A percentile compares a stretch with the other conserved stretches of the same genome.
phyloP scores from a whole-genome alignment of 179 eudicot genomes.

The Beta corolliflora region DNA sequence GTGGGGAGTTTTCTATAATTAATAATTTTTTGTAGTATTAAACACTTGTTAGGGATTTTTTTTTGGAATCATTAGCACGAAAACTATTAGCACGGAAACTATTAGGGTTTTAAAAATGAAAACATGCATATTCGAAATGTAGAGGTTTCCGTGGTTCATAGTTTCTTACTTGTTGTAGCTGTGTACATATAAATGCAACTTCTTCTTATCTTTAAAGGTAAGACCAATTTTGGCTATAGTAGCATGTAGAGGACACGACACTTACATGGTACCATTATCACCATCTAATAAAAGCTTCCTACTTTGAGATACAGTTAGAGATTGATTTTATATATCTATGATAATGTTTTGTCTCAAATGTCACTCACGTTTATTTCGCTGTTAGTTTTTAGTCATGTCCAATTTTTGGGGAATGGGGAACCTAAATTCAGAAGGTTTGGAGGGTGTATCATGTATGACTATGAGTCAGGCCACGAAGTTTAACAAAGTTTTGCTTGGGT shows the following conservation, averaged over 20 bases:
- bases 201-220: background rate
- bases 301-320: background rate
- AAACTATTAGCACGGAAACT: too few species aligned
- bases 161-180: background rate
- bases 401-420: background rate
- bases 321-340: too few species aligned
- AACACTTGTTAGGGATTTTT: too few species aligned
- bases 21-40: slow-evolving; percentile 16
- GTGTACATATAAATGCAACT: background rate
- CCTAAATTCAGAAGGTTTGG: background rate
- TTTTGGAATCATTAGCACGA: too few species aligned
- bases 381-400: background rate
- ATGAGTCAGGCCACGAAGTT: background rate
- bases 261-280: background rate
- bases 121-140: too few species aligned
- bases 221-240: background rate
- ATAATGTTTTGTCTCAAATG: too few species aligned
- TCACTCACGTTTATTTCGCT: too few species aligned
- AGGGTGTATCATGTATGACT: background rate
- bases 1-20: slow-evolving; percentile 31
- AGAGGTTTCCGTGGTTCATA: background rate
- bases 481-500: background rate
- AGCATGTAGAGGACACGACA: background rate
- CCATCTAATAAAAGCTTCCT: background rate
- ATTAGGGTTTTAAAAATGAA: too few species aligned